Evolutionary conservation across 1,284 basidiomycete species (phyloP).

Genomic region (Malassezia sympodialis): DNA sequence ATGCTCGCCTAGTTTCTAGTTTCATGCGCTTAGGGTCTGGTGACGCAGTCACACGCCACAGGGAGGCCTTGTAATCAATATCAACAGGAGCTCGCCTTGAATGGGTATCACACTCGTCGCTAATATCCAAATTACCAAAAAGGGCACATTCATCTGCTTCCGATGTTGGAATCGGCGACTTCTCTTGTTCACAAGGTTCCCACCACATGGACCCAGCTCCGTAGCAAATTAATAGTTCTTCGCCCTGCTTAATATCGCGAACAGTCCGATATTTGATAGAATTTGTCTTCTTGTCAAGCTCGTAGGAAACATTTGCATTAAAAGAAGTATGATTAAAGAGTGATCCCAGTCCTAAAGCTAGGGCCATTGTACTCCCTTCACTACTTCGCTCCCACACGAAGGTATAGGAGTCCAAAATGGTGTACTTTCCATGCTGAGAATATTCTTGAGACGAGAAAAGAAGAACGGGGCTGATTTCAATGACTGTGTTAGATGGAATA

Average conservation of each 20-base stretch:
- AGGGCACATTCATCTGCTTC: slow-evolving; percentile 5
- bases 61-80: slow-evolving; percentile 20
- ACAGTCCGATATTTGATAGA: slow-evolving; percentile 61
- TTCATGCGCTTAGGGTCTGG: slow-evolving; percentile 47
- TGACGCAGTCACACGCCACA: slow-evolving; percentile 46
- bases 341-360: slow-evolving; percentile 74
- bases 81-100: background rate
- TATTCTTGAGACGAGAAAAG: slow-evolving; percentile 59
- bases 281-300: slow-evolving; percentile 52
- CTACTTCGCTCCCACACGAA: slow-evolving; percentile 60
- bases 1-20: slow-evolving; percentile 57
- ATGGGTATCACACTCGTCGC: background rate
- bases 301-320: slow-evolving; percentile 63
- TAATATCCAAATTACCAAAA: slow-evolving; percentile 3
- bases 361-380: slow-evolving; percentile 64
- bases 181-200: slow-evolving; percentile 18
- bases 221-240: slow-evolving; percentile 72
- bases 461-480: slow-evolving; percentile 80
- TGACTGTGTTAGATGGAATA: slow-evolving; percentile 54
- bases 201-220: slow-evolving; percentile 50
- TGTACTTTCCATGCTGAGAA: slow-evolving; percentile 50
- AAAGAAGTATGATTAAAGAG: slow-evolving; percentile 65
- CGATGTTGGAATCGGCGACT: slow-evolving; percentile 10
- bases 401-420: slow-evolving; percentile 70
- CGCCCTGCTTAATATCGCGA: slow-evolving; percentile 54